These are phyloP conservation scores for Alternaria sp. DNA, from an alignment of 2,329 filamentous ascomycete genomes.

Conservation along the genomic window DNA sequence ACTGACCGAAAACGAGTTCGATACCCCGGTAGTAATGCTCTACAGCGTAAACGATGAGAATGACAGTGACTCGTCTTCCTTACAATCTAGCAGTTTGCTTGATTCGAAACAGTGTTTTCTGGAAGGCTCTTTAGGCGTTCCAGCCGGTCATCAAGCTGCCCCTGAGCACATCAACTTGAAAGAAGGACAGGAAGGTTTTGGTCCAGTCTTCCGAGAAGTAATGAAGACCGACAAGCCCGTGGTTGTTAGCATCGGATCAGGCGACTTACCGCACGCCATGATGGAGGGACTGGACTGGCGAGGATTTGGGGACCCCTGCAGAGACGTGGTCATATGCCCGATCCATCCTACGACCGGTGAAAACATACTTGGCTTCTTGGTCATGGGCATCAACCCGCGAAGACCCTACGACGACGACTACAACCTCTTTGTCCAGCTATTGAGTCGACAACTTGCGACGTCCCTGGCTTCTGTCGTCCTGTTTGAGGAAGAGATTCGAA, in stretches of 20 bases:
- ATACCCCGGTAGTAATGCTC: constrained; percentile 78
- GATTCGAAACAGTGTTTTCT: constrained; percentile 71
- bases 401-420: constrained; percentile 84
- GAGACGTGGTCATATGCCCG: constrained; percentile 77
- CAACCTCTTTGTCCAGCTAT: constrained; percentile 75
- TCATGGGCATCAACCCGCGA: constrained; percentile 80
- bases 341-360: constrained; percentile 80
- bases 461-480: constrained; percentile 82
- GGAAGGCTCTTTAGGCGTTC: constrained; percentile 76
- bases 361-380: constrained; percentile 76
- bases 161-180: constrained; percentile 72
- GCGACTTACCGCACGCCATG: constrained; percentile 70
- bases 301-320: constrained; percentile 75
- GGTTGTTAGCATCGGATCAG: constrained; percentile 71
- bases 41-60: constrained; percentile 77
- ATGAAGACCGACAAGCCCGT: constrained; percentile 73
- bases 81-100: constrained; percentile 71
- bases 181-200: constrained; percentile 75
- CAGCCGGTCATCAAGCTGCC: constrained; percentile 68
- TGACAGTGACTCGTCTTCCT: constrained; percentile 75
- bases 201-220: constrained; percentile 77
- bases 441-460: constrained; percentile 78
- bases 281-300: constrained; percentile 73
- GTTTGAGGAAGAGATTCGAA: constrained; percentile 82
- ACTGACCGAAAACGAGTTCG: constrained; percentile 75